These are phyloP conservation scores for Lagenidium giganteum DNA, from an alignment of 352 stramenopile genomes.

Conservation along the genomic window DNA sequence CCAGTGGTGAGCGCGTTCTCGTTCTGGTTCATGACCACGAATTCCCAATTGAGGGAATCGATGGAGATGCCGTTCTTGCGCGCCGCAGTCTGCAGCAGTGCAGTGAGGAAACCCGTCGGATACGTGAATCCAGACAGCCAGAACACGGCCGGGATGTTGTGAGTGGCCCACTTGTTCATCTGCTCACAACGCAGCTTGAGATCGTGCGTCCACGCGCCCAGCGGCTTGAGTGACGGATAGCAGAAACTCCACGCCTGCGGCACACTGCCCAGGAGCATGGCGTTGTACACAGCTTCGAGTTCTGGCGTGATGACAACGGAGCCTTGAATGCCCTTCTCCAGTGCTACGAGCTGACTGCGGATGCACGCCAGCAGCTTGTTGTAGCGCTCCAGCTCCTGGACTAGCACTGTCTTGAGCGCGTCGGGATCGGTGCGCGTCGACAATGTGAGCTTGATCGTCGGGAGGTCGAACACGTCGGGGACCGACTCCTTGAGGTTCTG, in stretches of 20 bases:
- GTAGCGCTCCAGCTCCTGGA: conserved; percentile 92
- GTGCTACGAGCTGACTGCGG: conserved; percentile 52
- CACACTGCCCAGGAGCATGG: conserved; percentile 83
- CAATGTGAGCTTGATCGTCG: conserved; percentile 60
- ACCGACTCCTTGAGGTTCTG: conserved; percentile 74
- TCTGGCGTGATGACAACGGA: conserved; percentile 94
- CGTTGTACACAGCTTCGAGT: conserved; percentile 92
- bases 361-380: conserved; percentile 81
- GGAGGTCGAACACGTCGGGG: conserved; percentile 82
- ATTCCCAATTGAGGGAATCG: conserved; percentile 94
- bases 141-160: conserved; percentile 84
- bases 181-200: conserved; percentile 88
- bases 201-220: conserved; percentile 91
- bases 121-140: conserved; percentile 97
- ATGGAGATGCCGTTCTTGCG: conserved; percentile 95
- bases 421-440: conserved; percentile 69
- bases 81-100: conserved; percentile 92
- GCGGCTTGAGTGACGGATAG: conserved; percentile 93
- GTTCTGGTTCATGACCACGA: conserved; percentile 88
- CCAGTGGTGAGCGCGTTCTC: conserved; percentile 73
- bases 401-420: conserved; percentile 88
- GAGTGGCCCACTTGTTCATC: conserved; percentile 88
- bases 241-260: conserved; percentile 90
- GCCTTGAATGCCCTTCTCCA: conserved; percentile 90
- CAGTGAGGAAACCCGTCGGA: conserved; percentile 94